phyloP scores from a whole-genome alignment of 345 rosid genomes.

The Balakata baccata region DNA sequence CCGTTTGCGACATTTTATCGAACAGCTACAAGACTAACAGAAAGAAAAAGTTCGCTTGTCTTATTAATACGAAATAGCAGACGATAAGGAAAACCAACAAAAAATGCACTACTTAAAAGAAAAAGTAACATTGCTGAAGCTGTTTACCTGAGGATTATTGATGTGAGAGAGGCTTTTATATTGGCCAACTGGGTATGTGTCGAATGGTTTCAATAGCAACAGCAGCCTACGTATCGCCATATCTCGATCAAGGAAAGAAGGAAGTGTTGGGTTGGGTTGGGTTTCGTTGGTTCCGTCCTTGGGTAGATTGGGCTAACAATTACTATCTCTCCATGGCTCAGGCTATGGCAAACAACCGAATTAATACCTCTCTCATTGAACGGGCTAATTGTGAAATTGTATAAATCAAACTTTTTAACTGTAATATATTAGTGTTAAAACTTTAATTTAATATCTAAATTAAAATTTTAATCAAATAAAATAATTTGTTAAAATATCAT shows the following conservation, averaged over 20 bases:
- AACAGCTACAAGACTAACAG: constrained; percentile 31
- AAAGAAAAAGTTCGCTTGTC: not conserved
- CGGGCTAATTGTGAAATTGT: too few relatives aligned
- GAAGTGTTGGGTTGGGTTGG: not conserved
- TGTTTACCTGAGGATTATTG: constrained; percentile 48
- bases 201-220: constrained; percentile 72
- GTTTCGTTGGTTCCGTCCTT: not conserved
- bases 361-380: too few relatives aligned
- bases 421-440: too few relatives aligned
- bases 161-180: constrained; percentile 34
- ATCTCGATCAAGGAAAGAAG: not conserved
- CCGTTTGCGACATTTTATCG: constrained; percentile 32
- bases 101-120: not conserved
- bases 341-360: too few relatives aligned
- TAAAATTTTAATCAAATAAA: too few relatives aligned
- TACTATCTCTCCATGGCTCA: too few relatives aligned
- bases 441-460: too few relatives aligned
- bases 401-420: too few relatives aligned
- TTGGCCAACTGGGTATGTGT: constrained; percentile 46
- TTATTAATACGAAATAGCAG: too few relatives aligned
- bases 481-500: too few relatives aligned
- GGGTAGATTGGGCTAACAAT: too few relatives aligned
- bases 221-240: constrained; percentile 73
- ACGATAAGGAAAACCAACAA: too few relatives aligned
- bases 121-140: not conserved